Evolutionary conservation across 108 stramenopile species (phyloP).

Genomic region (Mediolabrus comicus): DNA sequence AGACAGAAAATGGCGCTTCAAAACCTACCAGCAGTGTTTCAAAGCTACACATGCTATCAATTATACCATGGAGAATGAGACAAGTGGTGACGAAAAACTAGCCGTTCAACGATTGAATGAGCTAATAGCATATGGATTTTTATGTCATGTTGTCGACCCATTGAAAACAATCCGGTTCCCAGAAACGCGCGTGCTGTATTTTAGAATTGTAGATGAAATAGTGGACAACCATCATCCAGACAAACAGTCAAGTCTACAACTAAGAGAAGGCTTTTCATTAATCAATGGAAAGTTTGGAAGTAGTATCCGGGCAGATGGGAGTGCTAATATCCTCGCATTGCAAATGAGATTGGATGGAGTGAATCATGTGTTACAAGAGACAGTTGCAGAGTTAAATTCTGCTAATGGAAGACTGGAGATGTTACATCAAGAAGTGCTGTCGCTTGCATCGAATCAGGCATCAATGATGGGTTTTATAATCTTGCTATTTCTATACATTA

Average conservation of each 20-base stretch:
- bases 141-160: slow-evolving; percentile 39
- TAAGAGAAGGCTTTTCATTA: neutral
- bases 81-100: slow-evolving; percentile 4
- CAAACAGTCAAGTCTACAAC: neutral
- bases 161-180: slow-evolving; percentile 24
- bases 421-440: slow-evolving; percentile 27
- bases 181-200: slow-evolving; percentile 37
- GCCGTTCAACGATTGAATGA: slow-evolving; percentile 37
- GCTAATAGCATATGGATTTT: slow-evolving; percentile 27
- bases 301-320: neutral
- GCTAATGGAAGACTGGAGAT: slow-evolving; percentile 36
- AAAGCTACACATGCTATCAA: slow-evolving; percentile 28
- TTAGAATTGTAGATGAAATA: slow-evolving; percentile 26
- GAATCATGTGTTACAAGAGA: slow-evolving; percentile 35
- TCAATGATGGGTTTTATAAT: slow-evolving; percentile 13
- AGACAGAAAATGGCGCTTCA: slow-evolving; percentile 46
- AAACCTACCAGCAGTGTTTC: slow-evolving; percentile 40
- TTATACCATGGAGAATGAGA: slow-evolving; percentile 19
- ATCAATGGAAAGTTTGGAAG: neutral
- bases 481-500: slow-evolving; percentile 5
- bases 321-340: slow-evolving; percentile 5
- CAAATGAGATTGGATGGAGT: slow-evolving; percentile 27
- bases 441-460: slow-evolving; percentile 29
- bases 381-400: slow-evolving; percentile 31
- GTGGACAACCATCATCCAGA: neutral